Percentiles rank a stretch among this genome's conserved stretches.
These are phyloP conservation scores for Penstemon newberryi DNA, from an alignment of 257 asterid genomes.

Conservation along the genomic window DNA sequence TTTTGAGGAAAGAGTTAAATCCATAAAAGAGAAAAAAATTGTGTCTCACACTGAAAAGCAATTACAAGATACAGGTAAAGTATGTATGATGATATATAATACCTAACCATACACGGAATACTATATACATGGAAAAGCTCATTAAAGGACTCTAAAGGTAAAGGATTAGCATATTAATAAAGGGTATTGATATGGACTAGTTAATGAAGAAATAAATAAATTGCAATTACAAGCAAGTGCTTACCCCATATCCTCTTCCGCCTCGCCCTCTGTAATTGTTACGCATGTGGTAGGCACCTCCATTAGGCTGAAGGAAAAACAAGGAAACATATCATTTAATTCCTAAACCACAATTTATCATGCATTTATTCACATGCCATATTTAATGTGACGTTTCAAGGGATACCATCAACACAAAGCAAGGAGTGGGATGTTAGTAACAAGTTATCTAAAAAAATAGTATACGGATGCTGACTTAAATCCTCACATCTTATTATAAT, in stretches of 20 bases:
- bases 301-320: slow-evolving; percentile 58
- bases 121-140: not conserved
- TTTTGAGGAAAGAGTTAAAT: not conserved
- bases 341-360: slow-evolving; percentile 7
- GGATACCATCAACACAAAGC: no score
- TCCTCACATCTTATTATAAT: slow-evolving; percentile 1
- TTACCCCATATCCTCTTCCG: slow-evolving; percentile 86
- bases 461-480: no score
- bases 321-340: slow-evolving; percentile 31
- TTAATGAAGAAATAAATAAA: not conserved
- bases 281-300: slow-evolving; percentile 55
- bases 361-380: no score
- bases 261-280: slow-evolving; percentile 88
- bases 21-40: not conserved
- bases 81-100: not conserved
- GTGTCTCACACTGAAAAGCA: not conserved
- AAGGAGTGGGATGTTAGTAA: not conserved
- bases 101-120: not conserved
- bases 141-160: not conserved
- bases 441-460: no score
- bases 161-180: slow-evolving; percentile 10
- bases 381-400: no score
- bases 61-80: not conserved
- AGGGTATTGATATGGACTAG: not conserved
- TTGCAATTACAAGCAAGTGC: slow-evolving; percentile 14